phyloP scores from a whole-genome alignment of 2,329 filamentous ascomycete genomes.

The Nemania sp. region DNA sequence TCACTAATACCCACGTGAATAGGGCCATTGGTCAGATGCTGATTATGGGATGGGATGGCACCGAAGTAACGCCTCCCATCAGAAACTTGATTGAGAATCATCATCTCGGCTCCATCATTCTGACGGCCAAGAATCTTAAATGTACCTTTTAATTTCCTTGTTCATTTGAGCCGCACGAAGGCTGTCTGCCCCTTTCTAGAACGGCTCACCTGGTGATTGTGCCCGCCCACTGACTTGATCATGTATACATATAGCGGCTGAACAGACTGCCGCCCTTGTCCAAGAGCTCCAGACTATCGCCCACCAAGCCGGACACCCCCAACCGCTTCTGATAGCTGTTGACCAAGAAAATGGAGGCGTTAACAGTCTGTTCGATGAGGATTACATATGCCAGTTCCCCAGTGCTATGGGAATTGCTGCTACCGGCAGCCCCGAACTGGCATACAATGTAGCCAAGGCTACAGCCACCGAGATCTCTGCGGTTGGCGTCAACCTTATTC shows the following conservation, averaged over 20 bases:
- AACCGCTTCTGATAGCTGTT: slow-evolving; percentile 85
- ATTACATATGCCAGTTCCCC: slow-evolving; percentile 94
- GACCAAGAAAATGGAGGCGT: slow-evolving; percentile 99
- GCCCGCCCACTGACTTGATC: slow-evolving; percentile 40
- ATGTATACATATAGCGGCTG: slow-evolving; percentile 67
- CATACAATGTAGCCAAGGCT: slow-evolving; percentile 88
- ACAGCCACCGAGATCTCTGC: slow-evolving; percentile 91
- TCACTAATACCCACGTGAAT: slow-evolving; percentile 41
- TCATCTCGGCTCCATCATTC: slow-evolving; percentile 84
- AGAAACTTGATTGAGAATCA: slow-evolving; percentile 78
- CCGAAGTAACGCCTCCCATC: slow-evolving; percentile 81
- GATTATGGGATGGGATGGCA: slow-evolving; percentile 86
- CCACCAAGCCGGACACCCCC: slow-evolving; percentile 84
- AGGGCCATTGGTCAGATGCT: slow-evolving; percentile 77
- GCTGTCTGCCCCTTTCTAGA: slow-evolving; percentile 5
- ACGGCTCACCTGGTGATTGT: slow-evolving; percentile 26
- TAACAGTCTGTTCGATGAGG: slow-evolving; percentile 94
- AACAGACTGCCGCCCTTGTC: slow-evolving; percentile 85
- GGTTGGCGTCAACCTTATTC: slow-evolving; percentile 93
- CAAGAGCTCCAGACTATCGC: slow-evolving; percentile 93
- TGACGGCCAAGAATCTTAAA: slow-evolving; percentile 85
- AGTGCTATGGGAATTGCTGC: slow-evolving; percentile 98
- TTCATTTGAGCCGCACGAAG: slow-evolving; percentile 19
- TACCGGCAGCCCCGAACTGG: slow-evolving; percentile 80
- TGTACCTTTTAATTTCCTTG: slow-evolving; percentile 52